phyloP scores from a whole-genome alignment of 306 rosid species.

The Alnus glutinosa region DNA sequence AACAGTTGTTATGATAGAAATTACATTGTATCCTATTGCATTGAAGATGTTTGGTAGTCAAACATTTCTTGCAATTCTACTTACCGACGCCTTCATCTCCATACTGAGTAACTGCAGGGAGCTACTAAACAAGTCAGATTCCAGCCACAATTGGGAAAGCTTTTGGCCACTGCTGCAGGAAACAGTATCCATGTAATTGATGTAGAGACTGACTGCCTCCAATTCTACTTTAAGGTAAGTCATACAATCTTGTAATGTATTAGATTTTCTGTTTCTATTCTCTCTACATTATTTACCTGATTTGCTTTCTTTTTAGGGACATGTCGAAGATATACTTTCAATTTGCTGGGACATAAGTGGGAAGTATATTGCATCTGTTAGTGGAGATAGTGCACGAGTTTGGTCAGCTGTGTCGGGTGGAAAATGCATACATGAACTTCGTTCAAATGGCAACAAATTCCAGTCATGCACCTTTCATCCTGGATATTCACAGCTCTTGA shows the following conservation, averaged over 20 bases:
- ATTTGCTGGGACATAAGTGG: slow-evolving; percentile 64
- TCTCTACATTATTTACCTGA: slow-evolving; percentile 1
- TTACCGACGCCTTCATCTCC: slow-evolving; percentile 7
- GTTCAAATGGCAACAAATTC: slow-evolving; percentile 52
- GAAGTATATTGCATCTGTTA: slow-evolving; percentile 54
- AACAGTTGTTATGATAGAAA: not conserved
- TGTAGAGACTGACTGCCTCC: slow-evolving; percentile 32
- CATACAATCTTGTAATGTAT: not conserved
- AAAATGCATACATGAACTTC: slow-evolving; percentile 48
- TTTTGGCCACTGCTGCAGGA: slow-evolving; percentile 51
- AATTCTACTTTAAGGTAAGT: slow-evolving; percentile 36
- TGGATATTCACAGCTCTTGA: slow-evolving; percentile 36
- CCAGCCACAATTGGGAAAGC: slow-evolving; percentile 49
- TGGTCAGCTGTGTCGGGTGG: slow-evolving; percentile 47
- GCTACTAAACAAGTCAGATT: slow-evolving; percentile 62
- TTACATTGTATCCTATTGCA: not conserved
- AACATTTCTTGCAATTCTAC: slow-evolving; percentile 15
- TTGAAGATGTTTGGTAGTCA: slow-evolving; percentile 13
- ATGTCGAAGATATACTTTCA: slow-evolving; percentile 52
- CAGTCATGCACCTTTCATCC: slow-evolving; percentile 71
- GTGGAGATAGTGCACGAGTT: slow-evolving; percentile 57
- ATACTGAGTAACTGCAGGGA: slow-evolving; percentile 43
- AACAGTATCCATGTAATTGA: slow-evolving; percentile 47
- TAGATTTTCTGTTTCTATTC: not conserved
- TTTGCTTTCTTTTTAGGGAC: slow-evolving; percentile 40